Evolutionary conservation across 2,329 filamentous ascomycete genomes (phyloP), one percentile per base, ranked within the genome.

Genomic region (Aspergillus fumigatus): DNA sequence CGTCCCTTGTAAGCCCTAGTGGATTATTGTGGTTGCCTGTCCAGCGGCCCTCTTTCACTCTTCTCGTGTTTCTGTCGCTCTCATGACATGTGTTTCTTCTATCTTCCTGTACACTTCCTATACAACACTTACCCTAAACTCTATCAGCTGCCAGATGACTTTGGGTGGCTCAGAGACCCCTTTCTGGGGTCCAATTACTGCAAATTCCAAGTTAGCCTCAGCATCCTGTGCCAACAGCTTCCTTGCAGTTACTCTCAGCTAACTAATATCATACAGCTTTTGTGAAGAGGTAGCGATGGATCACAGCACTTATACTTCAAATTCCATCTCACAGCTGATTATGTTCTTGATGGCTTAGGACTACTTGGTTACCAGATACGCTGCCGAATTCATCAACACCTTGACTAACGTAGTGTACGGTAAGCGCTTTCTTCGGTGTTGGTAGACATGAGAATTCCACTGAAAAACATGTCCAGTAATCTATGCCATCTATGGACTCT

Each of bases 401-500:
- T 38, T 38, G 5, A 38, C 14, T 14, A 38, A 38, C 7, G 14
- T 38, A 7, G 32, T 38, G 17, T 38, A 38, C 32, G 17, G 32
- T 38, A 38, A 38, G 32, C 6, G 2, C 1, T 7, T 7, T 38
- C 32, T 7, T n/a, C 32, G 3, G 14, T 38, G 17, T 17, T 7
- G 14, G 5, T 3, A 17, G 2, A 38, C 5, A 35, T 6, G 5
- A 38, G 5, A n/a, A 38, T 38, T 14, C 32, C 3, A 7, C 32
- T 38, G 29, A 17, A n/a, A 17, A 38, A 3, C 5, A 17, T 1
- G 6, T 38, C 6, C 32, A 54, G 59, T 59, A 2, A 41, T 73
- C 29, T 73, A 73, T 52, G 63, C 41, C 0, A 48, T 62, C 27
- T 57, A 62, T 41, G 63, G 63, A 0, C 35, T 65, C 1, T 40